A percentile compares a stretch with the other conserved stretches of the same genome.
These are phyloP conservation scores for Penicillium sp. DNA, from an alignment of 2,329 filamentous ascomycete species.

Conservation along the genomic window DNA sequence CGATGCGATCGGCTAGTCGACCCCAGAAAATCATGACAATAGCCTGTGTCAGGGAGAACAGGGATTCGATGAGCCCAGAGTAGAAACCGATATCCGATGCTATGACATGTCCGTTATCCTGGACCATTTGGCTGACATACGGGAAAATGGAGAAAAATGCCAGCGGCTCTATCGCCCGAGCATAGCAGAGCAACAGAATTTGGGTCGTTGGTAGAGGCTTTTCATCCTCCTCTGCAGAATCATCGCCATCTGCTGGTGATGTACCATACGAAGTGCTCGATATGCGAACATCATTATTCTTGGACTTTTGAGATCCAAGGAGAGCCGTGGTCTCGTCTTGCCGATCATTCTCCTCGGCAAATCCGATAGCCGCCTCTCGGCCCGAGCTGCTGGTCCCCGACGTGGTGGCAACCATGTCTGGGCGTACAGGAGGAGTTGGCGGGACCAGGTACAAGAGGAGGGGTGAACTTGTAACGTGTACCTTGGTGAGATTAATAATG, in stretches of 20 bases:
- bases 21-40: conserved; percentile 77
- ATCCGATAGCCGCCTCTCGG: background rate
- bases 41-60: conserved; percentile 76
- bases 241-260: background rate
- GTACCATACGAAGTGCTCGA: background rate
- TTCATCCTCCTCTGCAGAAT: conserved; percentile 35
- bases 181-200: conserved; percentile 71
- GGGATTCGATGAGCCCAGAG: conserved; percentile 67
- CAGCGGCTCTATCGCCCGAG: conserved; percentile 70
- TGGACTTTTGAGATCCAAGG: background rate
- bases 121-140: conserved; percentile 76
- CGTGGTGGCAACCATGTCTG: conserved; percentile 6
- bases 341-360: conserved; percentile 3
- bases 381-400: background rate
- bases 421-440: background rate
- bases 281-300: background rate
- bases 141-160: conserved; percentile 84
- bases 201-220: conserved; percentile 62
- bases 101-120: conserved; percentile 61
- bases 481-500: background rate
- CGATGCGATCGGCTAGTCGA: conserved; percentile 64
- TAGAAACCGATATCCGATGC: conserved; percentile 76
- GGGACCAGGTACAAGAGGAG: background rate
- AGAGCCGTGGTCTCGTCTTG: conserved; percentile 20
- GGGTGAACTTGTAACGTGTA: background rate